These are phyloP conservation scores for Pezicula radicicola DNA, from an alignment of 2,329 filamentous ascomycete species.

Conservation along the genomic window DNA sequence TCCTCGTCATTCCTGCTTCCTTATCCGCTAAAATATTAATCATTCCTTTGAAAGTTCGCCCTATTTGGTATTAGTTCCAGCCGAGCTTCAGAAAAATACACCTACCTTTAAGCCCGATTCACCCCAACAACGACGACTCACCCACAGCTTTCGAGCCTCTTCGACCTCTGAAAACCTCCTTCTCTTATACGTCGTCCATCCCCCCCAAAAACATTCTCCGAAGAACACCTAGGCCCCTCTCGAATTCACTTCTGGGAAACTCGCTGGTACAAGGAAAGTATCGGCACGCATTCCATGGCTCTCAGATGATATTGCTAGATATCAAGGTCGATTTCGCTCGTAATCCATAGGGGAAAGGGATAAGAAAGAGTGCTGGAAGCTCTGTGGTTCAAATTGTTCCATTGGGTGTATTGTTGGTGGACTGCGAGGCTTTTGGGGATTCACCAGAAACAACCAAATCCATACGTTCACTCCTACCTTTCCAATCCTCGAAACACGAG, in stretches of 20 bases:
- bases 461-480: neutral
- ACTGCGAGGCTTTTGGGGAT: neutral
- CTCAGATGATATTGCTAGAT: slow-evolving; percentile 13
- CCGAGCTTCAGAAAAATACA: slow-evolving; percentile 1
- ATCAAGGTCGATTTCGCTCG: slow-evolving; percentile 12
- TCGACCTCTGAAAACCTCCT: neutral
- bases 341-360: slow-evolving; percentile 6
- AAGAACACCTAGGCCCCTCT: slow-evolving; percentile 2
- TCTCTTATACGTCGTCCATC: neutral
- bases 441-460: neutral
- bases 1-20: slow-evolving; percentile 2
- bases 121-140: neutral
- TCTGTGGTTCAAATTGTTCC: slow-evolving; percentile 6
- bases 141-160: neutral
- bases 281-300: slow-evolving; percentile 20
- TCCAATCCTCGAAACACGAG: neutral
- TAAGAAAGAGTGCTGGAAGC: slow-evolving; percentile 13
- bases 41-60: slow-evolving; percentile 4
- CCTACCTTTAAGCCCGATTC: neutral
- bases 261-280: slow-evolving; percentile 14
- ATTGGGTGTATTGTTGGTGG: neutral
- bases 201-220: neutral
- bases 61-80: slow-evolving; percentile 1
- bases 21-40: neutral
- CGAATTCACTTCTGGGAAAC: slow-evolving; percentile 2